Percentiles rank a stretch among this genome's conserved stretches.
Conservation (phyloP, 1,284 basidiomycete species). For the Ceratobasidium sp. region DNA sequence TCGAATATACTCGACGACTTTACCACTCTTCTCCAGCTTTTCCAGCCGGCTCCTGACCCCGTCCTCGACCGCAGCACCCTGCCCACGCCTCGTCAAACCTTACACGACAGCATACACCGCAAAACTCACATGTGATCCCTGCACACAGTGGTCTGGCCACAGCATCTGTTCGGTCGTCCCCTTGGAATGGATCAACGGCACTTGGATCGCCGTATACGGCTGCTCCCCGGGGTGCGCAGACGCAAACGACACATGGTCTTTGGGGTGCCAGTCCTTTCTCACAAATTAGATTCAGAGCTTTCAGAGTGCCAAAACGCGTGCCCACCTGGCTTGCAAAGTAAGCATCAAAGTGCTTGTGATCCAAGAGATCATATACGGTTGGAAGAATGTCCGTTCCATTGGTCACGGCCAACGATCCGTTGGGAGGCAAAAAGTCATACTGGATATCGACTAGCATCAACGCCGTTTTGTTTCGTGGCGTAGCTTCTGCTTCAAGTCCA, state of each 20-base stretch:
- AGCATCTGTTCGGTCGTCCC: constrained; percentile 56
- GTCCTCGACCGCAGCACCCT: constrained; percentile 56
- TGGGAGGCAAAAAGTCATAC: constrained; percentile 70
- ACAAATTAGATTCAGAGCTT: too few relatives aligned
- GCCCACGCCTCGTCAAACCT: constrained; percentile 31
- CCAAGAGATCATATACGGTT: constrained; percentile 56
- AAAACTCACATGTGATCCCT: constrained; percentile 47
- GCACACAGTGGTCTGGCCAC: constrained; percentile 70
- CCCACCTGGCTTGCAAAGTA: constrained; percentile 58
- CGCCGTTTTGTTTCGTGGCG: constrained; percentile 49
- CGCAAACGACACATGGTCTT: constrained; percentile 68
- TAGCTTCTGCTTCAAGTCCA: neutral
- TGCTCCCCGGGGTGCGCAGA: constrained; percentile 55
- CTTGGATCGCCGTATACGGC: constrained; percentile 54
- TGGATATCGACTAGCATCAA: constrained; percentile 67
- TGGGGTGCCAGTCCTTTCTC: constrained; percentile 56
- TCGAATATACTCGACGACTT: constrained; percentile 47
- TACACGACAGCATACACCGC: neutral
- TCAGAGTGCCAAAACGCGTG: too few relatives aligned
- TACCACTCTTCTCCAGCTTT: constrained; percentile 45
- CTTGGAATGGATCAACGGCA: constrained; percentile 51
- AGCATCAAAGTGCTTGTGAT: constrained; percentile 55
- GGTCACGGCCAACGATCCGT: constrained; percentile 62
- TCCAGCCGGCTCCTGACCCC: constrained; percentile 50
- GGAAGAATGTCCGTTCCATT: constrained; percentile 58